Evolutionary conservation across 805 yeast species (phyloP).

Genomic region (Saccharomycopsis sp.): DNA sequence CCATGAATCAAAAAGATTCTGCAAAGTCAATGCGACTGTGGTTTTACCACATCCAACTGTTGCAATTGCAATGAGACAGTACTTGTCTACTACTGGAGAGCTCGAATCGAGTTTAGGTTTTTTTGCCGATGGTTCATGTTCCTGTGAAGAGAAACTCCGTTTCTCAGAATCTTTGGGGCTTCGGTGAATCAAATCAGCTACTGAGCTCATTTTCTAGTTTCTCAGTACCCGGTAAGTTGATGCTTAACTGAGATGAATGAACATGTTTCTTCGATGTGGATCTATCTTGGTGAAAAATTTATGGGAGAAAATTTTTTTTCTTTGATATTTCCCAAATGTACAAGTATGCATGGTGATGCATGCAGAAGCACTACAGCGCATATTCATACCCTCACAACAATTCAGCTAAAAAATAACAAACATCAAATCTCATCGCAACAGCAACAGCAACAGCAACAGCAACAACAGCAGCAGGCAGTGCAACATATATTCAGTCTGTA

Average conservation of each 20-base stretch:
- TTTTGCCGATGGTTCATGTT: constrained; percentile 5
- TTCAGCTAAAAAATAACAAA: neutral
- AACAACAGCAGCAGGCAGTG: neutral
- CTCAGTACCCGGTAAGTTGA: too few relatives aligned
- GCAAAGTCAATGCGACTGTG: constrained; percentile 61
- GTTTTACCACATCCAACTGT: constrained; percentile 96
- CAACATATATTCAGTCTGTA: too few relatives aligned
- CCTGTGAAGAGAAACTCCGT: constrained; percentile 1
- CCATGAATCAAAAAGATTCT: constrained; percentile 52
- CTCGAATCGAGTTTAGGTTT: neutral
- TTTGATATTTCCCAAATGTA: neutral
- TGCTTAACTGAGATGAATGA: too few relatives aligned
- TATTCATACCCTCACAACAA: neutral
- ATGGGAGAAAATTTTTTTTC: neutral
- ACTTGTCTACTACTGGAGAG: constrained; percentile 39
- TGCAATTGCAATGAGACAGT: constrained; percentile 73
- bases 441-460: neutral
- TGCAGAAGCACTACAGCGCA: neutral
- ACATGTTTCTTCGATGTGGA: too few relatives aligned
- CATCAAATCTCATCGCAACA: neutral
- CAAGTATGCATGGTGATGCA: neutral
- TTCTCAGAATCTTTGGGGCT: neutral
- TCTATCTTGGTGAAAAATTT: constrained; percentile 1
- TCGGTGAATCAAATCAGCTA: neutral
- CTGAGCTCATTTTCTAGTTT: neutral